Conservation (phyloP, 768 basidiomycete genomes). For the Pulveroboletus frians region DNA sequence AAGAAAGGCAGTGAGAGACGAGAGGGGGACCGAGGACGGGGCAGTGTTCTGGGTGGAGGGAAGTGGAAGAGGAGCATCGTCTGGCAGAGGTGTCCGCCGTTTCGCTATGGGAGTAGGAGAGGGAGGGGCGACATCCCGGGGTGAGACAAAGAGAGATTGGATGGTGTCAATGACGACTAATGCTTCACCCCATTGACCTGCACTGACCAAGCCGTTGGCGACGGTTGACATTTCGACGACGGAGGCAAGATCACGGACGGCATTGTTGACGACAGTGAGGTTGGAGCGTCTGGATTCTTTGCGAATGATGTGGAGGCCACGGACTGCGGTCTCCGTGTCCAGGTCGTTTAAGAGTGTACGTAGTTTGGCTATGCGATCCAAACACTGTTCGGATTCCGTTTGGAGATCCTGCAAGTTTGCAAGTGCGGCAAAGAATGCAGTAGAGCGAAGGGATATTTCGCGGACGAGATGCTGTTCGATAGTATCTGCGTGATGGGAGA, state of each 20-base stretch:
- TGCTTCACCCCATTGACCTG: conserved; percentile 86
- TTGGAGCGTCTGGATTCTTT: conserved; percentile 58
- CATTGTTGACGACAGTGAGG: conserved; percentile 54
- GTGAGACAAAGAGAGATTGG: conserved; percentile 49
- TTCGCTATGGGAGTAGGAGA: conserved; percentile 2
- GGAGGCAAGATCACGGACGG: conserved; percentile 58
- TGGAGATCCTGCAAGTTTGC: conserved; percentile 92
- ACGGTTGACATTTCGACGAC: conserved; percentile 76
- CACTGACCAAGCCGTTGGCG: conserved; percentile 66
- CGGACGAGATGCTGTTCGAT: conserved; percentile 92
- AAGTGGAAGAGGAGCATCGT: conserved; percentile 27
- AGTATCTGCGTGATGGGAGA: conserved; percentile 89
- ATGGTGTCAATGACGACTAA: conserved; percentile 69
- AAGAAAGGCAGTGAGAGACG: conserved; percentile 66
- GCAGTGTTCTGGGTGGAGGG: conserved; percentile 34
- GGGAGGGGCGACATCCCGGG: conserved; percentile 2
- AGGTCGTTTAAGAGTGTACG: conserved; percentile 69
- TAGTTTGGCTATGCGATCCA: conserved; percentile 68
- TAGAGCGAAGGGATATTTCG: conserved; percentile 85
- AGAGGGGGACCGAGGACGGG: conserved; percentile 49
- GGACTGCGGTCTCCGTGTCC: conserved; percentile 69
- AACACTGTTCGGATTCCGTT: conserved; percentile 79
- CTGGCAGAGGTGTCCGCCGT: conserved; percentile 9
- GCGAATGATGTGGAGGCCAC: conserved; percentile 71
- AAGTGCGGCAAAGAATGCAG: conserved; percentile 94